Conservation (phyloP, 805 yeast species). For the Zygoascus tannicola region DNA sequence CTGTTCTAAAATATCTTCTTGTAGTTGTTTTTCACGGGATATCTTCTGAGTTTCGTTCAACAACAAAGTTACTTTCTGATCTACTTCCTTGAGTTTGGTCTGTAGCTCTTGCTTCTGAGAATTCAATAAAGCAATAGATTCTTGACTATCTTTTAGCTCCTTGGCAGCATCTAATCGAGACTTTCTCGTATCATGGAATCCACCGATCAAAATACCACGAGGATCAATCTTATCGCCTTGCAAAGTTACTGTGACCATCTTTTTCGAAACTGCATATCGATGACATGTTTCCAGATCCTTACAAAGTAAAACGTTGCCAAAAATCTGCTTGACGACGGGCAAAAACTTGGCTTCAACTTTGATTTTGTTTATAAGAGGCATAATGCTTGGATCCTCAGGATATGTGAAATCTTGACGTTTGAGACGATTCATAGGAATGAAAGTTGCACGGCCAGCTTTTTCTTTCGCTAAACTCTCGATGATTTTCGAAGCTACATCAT, state of each 20-base stretch:
- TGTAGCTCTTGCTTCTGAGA: conserved; percentile 33
- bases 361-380: conserved; percentile 71
- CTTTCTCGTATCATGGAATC: conserved; percentile 59
- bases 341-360: conserved; percentile 48
- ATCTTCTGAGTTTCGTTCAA: conserved; percentile 36
- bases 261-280: conserved; percentile 50
- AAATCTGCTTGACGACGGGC: conserved; percentile 67
- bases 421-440: conserved; percentile 78
- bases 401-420: conserved; percentile 34
- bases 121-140: conserved; percentile 37
- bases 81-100: conserved; percentile 35
- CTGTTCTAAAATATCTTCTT: conserved; percentile 6
- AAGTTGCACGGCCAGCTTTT: conserved; percentile 77
- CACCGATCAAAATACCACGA: conserved; percentile 82
- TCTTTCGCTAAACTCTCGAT: conserved; percentile 67
- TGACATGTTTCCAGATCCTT: conserved; percentile 59
- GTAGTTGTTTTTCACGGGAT: conserved; percentile 19
- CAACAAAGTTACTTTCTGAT: conserved; percentile 42
- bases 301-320: conserved; percentile 74
- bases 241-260: conserved; percentile 70
- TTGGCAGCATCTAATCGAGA: conserved; percentile 67
- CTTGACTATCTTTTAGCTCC: conserved; percentile 42
- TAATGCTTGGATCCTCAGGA: conserved; percentile 55
- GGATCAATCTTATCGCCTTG: conserved; percentile 88
- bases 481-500: conserved; percentile 67